Evolutionary conservation across 1,284 basidiomycete species (phyloP).

Genomic region (Taiwanofungus camphoratus): DNA sequence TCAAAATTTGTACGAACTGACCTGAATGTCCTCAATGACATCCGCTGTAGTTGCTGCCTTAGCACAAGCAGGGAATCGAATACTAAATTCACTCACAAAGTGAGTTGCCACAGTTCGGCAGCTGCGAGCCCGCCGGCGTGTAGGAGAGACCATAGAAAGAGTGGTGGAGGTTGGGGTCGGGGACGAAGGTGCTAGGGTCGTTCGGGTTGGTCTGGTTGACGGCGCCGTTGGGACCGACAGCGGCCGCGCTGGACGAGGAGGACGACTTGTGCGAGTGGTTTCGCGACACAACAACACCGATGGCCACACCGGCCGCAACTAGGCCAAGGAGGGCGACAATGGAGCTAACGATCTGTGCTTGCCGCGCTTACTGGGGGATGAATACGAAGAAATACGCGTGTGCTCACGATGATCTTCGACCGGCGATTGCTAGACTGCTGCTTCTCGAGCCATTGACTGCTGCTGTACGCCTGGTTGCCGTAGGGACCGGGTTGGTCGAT

Average conservation of each 20-base stretch:
- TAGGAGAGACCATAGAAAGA: conserved; percentile 74
- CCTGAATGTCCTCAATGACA: conserved; percentile 50
- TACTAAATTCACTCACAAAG: conserved; percentile 27
- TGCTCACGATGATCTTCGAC: conserved; percentile 34
- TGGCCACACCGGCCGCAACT: conserved; percentile 43
- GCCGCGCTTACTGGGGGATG: too few species aligned
- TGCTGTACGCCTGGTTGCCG: conserved; percentile 21
- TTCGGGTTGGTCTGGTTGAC: conserved; percentile 44
- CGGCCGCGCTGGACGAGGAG: conserved; percentile 15
- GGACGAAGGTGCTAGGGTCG: conserved; percentile 62
- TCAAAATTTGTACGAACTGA: conserved; percentile 15
- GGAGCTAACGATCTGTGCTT: conserved; percentile 41
- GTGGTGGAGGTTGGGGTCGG: conserved; percentile 54
- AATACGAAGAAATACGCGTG: background rate
- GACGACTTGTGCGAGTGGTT: conserved; percentile 26
- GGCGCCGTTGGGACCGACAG: conserved; percentile 25
- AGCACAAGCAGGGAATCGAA: background rate
- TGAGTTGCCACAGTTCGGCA: conserved; percentile 44
- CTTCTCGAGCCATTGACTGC: conserved; percentile 35
- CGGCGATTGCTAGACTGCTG: conserved; percentile 25
- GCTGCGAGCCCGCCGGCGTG: conserved; percentile 52
- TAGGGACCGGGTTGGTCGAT: conserved; percentile 21
- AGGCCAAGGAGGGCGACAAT: conserved; percentile 37
- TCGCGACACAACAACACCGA: conserved; percentile 50
- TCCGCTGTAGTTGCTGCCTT: conserved; percentile 18